Evolutionary conservation across 148 eudicot species (phyloP), one percentile per base, ranked within the genome.

Genomic region (Polygonum maritimum): DNA sequence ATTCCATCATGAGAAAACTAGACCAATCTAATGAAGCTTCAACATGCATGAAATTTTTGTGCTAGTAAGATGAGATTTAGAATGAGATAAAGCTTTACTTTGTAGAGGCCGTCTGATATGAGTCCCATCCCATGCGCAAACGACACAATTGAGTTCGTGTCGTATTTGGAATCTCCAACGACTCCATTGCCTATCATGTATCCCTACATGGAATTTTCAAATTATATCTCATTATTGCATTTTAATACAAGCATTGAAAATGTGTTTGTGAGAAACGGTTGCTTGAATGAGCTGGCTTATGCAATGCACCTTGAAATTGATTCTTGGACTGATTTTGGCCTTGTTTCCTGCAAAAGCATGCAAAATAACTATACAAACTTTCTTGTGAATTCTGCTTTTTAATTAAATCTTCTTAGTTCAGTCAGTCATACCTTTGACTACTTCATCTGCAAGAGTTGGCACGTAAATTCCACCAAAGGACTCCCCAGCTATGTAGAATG

Each of bases 81-180:
- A 60, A 60, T 26, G 38, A 60, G 69, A 36, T 60, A 1, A 22
- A 19, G 5, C 19, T 49, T 3, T 47, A 85, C 76, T 80, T 78
- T 48, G 47, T 76, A 87, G 71, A 87, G 83, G 49, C 81, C 87
- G 26, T 87, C 86, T 6, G 90, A 82, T 14, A 87, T 87, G 41
- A 87, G 82, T 21, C 82, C 88, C 90, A 87, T 87, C n/a, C 90
- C 90, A 79, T 87, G 90, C 19, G 84, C 85, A 78, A 87, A 87
- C 39, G 88, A 78, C 74, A 87, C 80, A 62, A 81, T 36, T 73
- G 90, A 83, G 78, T 85, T 82, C 2, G 82, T 82, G 75, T 87
- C 90, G 72, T 78, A 83, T 14, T 36, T 75, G 7, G 76, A 79
- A 36, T 83, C 90, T 11, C 88, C 82, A 55, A 83, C 82, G 47